These are phyloP conservation scores for Trichophyton mentagrophytes DNA, from an alignment of 2,329 filamentous ascomycete species.

Conservation along the genomic window DNA sequence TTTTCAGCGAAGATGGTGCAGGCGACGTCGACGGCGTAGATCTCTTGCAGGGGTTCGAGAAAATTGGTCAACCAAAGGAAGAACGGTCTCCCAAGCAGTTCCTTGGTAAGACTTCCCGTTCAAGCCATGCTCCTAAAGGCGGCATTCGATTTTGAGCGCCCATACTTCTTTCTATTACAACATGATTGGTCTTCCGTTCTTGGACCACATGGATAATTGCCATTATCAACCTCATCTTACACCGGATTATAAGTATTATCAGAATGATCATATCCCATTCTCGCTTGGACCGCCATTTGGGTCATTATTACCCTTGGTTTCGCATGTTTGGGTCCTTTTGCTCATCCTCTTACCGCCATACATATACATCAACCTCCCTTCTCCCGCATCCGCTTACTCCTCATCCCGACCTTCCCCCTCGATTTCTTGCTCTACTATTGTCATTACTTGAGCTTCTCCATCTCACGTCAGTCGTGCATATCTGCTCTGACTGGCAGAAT, in stretches of 20 bases:
- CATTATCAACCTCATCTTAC: not conserved
- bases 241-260: not conserved
- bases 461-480: not conserved
- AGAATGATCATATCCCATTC: not conserved
- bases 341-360: not conserved
- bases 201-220: not conserved
- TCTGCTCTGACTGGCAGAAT: conserved; percentile 5
- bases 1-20: conserved; percentile 32
- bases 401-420: not conserved
- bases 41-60: conserved; percentile 36
- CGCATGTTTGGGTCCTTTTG: not conserved
- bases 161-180: not conserved
- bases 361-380: not conserved
- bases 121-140: conserved; percentile 17
- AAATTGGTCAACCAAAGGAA: conserved; percentile 33
- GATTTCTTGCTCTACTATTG: conserved; percentile 1
- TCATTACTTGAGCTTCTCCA: conserved; percentile 2
- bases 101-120: conserved; percentile 19
- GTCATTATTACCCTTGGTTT: not conserved
- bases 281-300: not conserved
- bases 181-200: not conserved
- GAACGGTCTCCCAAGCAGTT: conserved; percentile 20
- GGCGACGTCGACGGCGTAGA: conserved; percentile 35
- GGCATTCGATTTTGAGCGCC: not conserved
- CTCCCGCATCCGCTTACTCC: not conserved